Percentiles rank a stretch among this genome's conserved stretches.
These are phyloP conservation scores for Sclerotinia trifoliorum DNA, from an alignment of 2,329 filamentous ascomycete genomes.

Conservation along the genomic window DNA sequence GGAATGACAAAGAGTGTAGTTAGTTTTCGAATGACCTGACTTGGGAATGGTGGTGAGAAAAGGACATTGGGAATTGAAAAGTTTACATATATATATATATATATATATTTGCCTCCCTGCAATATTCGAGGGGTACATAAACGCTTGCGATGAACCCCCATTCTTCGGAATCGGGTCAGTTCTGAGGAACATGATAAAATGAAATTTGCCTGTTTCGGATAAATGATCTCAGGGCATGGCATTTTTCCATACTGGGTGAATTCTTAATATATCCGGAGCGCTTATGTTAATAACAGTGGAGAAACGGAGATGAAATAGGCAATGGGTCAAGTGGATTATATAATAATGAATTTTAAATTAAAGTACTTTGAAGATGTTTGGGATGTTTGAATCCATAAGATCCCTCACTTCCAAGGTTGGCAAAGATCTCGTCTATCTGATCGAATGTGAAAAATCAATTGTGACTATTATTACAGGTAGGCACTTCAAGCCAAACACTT, in stretches of 20 bases:
- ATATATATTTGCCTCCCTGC: neutral
- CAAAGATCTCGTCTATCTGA: conserved; percentile 17
- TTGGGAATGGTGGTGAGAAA: neutral
- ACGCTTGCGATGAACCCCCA: neutral
- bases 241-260: conserved; percentile 14
- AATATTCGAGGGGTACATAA: conserved; percentile 1
- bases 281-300: conserved; percentile 7
- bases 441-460: conserved; percentile 3
- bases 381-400: no score
- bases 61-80: neutral
- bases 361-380: neutral
- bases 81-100: conserved; percentile 17
- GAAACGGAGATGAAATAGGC: conserved; percentile 5
- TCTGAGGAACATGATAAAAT: neutral
- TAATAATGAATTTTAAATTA: neutral
- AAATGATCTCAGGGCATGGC: conserved; percentile 6
- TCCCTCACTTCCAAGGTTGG: neutral
- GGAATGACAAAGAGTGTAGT: conserved; percentile 7
- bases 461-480: neutral
- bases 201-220: conserved; percentile 23
- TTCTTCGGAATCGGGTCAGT: neutral
- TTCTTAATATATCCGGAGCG: conserved; percentile 12
- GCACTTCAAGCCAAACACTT: neutral
- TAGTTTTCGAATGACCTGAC: conserved; percentile 15
- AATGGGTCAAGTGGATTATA: neutral